A percentile compares a stretch with the other conserved stretches of the same genome.
phyloP scores from a whole-genome alignment of 1,284 basidiomycete genomes.

The Cutaneotrichosporon curvatum region DNA sequence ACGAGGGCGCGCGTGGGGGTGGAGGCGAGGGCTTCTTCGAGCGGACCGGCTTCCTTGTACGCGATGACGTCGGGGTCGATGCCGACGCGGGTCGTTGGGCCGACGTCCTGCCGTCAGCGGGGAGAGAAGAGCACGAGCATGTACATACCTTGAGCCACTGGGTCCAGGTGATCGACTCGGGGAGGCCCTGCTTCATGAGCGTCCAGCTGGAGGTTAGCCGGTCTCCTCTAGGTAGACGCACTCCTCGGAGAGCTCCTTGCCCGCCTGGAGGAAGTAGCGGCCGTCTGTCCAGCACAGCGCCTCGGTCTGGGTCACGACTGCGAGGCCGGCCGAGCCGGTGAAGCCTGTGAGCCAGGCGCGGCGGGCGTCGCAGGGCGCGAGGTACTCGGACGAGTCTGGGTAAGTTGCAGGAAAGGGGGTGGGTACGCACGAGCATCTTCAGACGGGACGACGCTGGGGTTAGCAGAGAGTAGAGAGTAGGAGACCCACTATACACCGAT shows the following conservation, averaged over 20 bases:
- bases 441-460: conserved; percentile 60
- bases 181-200: conserved; percentile 81
- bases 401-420: not conserved
- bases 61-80: conserved; percentile 72
- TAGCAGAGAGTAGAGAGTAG: not conserved
- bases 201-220: conserved; percentile 61
- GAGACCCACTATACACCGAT: conserved; percentile 17
- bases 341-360: conserved; percentile 86
- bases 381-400: conserved; percentile 83
- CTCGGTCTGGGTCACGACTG: conserved; percentile 64
- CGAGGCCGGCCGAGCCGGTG: conserved; percentile 84
- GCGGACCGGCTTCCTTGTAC: conserved; percentile 52
- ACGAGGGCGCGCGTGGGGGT: conserved; percentile 54
- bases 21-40: conserved; percentile 23
- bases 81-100: conserved; percentile 60
- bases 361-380: conserved; percentile 72
- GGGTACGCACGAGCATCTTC: conserved; percentile 76
- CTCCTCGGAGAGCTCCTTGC: conserved; percentile 74
- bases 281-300: conserved; percentile 71
- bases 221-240: conserved; percentile 56
- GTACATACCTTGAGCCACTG: conserved; percentile 63
- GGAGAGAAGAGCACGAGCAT: not conserved
- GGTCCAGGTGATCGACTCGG: conserved; percentile 84
- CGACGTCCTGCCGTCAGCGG: conserved; percentile 53
- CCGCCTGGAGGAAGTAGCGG: conserved; percentile 87